Evolutionary conservation across 2,329 filamentous ascomycete genomes (phyloP), one percentile per base, ranked within the genome.

Genomic region (Blastomyces parvus): DNA sequence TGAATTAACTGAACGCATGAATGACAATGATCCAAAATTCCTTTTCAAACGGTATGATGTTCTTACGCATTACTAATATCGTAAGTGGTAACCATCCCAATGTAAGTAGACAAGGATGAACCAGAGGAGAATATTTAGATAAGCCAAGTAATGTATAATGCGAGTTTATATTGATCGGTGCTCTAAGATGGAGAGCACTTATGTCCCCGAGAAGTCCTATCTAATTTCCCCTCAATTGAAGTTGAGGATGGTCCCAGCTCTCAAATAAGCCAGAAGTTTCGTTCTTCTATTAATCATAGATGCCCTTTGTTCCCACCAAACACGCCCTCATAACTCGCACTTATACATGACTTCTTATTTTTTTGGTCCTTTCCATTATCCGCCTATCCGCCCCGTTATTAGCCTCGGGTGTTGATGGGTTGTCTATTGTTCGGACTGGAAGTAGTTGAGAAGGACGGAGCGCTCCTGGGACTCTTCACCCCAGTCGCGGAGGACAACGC

Each of bases 391-490:
- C 9, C 9, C 55, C 36, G 36, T 19, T 25, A 13, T 38, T 7
- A 5, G 22, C 2, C 22, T n/a, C 55, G 22, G n/a, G 25, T 36
- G 40, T 48, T 17, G 42, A 25, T n/a, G 14, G 17, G 40, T 50
- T 13, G 69, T 76, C 69, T 80, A 80, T 73, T 80, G 78, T 77
- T 80, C 79, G 79, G 91, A 96, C 85, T 96, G 90, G 92, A 99
- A 97, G 90, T 99, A 99, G 89, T 99, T 96, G 81, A 99, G 91
- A 79, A 99, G 90, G 82, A 97, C 91, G 77, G 88, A 91, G 79
- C 94, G 92, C 88, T 99, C 94, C 84, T 96, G 92, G 72, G 90
- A 95, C 86, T 99, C 94, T 87, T 97, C 94, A 86, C 94, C 94
- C 94, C 94, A 99, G 82, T 99, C 92, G 85, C 94, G 93, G 77